phyloP scores from a whole-genome alignment of 2,329 filamentous ascomycete species.

The Paraconiothyrium brasiliense region DNA sequence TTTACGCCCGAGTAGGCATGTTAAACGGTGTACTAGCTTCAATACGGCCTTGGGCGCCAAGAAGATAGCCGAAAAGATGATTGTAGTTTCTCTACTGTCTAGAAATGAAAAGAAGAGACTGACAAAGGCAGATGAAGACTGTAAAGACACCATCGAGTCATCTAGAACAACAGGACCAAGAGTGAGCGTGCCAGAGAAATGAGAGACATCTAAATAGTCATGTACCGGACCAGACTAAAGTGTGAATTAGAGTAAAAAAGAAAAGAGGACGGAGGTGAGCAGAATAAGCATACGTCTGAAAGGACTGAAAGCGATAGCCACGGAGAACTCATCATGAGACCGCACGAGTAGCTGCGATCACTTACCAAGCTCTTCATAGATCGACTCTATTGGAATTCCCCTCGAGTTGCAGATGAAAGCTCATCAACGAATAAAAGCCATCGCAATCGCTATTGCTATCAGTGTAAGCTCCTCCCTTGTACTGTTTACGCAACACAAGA shows the following conservation, averaged over 20 bases:
- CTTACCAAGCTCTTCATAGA: background rate
- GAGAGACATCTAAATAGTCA: no score
- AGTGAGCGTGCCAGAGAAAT: no score
- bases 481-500: no score
- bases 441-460: conserved; percentile 6
- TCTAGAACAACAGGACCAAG: no score
- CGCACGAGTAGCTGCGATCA: background rate
- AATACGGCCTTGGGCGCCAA: background rate
- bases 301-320: background rate
- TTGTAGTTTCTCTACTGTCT: background rate
- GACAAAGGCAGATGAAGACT: background rate
- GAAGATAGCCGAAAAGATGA: background rate
- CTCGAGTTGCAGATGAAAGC: background rate
- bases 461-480: background rate
- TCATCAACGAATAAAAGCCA: conserved; percentile 16
- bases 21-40: background rate
- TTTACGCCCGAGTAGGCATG: background rate
- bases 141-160: background rate
- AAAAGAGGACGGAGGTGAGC: no score
- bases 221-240: no score
- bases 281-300: background rate
- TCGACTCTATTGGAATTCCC: background rate
- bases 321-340: background rate
- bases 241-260: no score
- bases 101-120: no score